These are phyloP conservation scores for Globisporangium polare DNA, from an alignment of 352 stramenopile species.

Conservation along the genomic window DNA sequence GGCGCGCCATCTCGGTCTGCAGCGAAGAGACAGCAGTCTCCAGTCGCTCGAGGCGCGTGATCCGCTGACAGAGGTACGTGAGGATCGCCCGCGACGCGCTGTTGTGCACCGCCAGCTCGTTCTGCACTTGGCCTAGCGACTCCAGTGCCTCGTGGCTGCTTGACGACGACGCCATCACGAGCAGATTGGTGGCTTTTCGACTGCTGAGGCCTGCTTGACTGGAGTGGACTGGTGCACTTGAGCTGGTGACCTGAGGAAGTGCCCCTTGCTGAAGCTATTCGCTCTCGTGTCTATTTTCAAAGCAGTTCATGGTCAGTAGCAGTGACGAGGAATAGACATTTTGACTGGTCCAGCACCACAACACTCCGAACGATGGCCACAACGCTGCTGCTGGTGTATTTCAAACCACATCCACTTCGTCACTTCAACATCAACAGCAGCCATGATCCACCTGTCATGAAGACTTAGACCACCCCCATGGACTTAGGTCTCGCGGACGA, in stretches of 20 bases:
- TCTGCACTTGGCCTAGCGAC: slow-evolving; percentile 41
- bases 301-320: background rate
- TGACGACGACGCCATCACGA: background rate
- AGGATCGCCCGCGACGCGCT: slow-evolving; percentile 61
- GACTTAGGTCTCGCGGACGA: slow-evolving; percentile 65
- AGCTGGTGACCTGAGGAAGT: background rate
- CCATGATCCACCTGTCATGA: background rate
- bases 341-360: background rate
- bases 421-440: background rate
- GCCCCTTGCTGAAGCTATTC: background rate
- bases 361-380: background rate
- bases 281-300: background rate
- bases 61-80: slow-evolving; percentile 54
- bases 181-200: background rate
- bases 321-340: background rate
- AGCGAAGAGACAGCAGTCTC: slow-evolving; percentile 41
- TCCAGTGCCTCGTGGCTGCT: slow-evolving; percentile 13
- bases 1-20: slow-evolving; percentile 33
- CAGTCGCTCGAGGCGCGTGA: slow-evolving; percentile 51
- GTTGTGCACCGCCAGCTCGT: slow-evolving; percentile 44
- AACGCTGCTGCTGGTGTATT: background rate
- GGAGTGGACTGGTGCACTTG: background rate
- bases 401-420: slow-evolving; percentile 2
- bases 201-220: background rate
- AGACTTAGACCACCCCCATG: background rate